Evolutionary conservation across 306 rosid species (phyloP).

Genomic region (Comarum palustre): DNA sequence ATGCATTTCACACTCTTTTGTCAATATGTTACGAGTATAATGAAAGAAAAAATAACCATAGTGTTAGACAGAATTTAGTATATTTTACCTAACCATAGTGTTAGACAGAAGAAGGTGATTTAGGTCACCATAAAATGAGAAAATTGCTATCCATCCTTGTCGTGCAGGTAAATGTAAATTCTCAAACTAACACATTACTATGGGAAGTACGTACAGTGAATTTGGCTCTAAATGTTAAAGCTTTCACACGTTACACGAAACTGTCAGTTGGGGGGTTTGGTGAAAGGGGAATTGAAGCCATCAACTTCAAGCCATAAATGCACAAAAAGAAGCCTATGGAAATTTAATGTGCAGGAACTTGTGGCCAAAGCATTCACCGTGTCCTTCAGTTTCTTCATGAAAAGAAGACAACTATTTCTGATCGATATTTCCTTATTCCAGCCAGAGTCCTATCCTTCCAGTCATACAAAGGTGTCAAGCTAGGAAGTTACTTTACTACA

Average conservation of each 20-base stretch:
- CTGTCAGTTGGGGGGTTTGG: conserved; percentile 12
- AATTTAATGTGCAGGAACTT: conserved; percentile 10
- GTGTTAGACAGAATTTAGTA: no score
- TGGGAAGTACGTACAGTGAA: neutral
- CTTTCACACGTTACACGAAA: conserved; percentile 16
- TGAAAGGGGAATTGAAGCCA: conserved; percentile 6
- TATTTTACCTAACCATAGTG: neutral
- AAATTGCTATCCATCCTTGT: neutral
- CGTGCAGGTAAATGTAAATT: neutral
- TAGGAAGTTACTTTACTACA: no score
- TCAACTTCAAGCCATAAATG: conserved; percentile 16
- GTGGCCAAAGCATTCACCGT: conserved; percentile 7
- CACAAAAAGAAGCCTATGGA: neutral
- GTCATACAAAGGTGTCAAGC: neutral
- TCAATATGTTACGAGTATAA: no score
- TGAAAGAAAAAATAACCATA: no score
- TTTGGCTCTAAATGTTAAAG: neutral
- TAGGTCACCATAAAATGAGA: neutral
- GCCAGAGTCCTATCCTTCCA: neutral
- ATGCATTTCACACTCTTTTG: rapidly evolving
- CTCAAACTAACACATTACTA: neutral
- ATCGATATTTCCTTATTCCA: neutral
- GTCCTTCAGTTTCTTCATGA: no score
- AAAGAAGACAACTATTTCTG: no score
- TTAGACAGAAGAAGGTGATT: neutral